Evolutionary conservation across 352 stramenopile genomes (phyloP).

Genomic region (Pelagophyceae sp.): DNA sequence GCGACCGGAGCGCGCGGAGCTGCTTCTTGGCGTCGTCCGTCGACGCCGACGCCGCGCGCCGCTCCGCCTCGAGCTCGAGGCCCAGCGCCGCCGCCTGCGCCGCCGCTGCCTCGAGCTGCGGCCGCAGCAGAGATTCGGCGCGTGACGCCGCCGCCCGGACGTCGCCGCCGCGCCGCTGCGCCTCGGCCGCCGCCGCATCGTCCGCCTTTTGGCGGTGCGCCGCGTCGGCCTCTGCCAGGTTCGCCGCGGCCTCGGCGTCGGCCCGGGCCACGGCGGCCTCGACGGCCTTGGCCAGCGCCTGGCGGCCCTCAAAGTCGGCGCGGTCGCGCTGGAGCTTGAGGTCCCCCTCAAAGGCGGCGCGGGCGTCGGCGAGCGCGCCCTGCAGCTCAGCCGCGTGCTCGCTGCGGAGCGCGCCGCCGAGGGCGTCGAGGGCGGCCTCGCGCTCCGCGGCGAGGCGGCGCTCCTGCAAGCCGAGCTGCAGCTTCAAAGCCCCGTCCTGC

Average conservation of each 20-base stretch:
- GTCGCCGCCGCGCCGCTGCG: not conserved
- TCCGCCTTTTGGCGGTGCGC: no score
- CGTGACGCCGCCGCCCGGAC: no score
- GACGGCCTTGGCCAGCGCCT: not conserved
- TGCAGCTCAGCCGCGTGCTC: not conserved
- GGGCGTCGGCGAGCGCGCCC: not conserved
- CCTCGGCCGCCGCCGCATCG: no score
- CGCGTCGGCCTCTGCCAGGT: not conserved
- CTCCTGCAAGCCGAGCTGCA: not conserved
- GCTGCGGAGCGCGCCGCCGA: not conserved
- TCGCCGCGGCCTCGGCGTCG: not conserved
- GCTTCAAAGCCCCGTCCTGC: not conserved
- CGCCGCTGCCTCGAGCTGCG: no score
- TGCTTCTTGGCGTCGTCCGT: no score
- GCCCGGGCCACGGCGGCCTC: not conserved
- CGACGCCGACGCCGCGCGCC: no score
- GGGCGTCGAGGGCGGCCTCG: not conserved
- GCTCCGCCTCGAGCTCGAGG: not conserved
- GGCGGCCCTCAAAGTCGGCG: not conserved
- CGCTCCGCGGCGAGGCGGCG: not conserved
- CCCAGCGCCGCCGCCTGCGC: no score
- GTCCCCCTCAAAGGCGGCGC: not conserved
- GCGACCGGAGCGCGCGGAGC: no score
- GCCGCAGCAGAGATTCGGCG: no score
- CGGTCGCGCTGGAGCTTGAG: not conserved